Evolutionary conservation across 345 rosid genomes (phyloP).

Genomic region (Citrus reticulata): DNA sequence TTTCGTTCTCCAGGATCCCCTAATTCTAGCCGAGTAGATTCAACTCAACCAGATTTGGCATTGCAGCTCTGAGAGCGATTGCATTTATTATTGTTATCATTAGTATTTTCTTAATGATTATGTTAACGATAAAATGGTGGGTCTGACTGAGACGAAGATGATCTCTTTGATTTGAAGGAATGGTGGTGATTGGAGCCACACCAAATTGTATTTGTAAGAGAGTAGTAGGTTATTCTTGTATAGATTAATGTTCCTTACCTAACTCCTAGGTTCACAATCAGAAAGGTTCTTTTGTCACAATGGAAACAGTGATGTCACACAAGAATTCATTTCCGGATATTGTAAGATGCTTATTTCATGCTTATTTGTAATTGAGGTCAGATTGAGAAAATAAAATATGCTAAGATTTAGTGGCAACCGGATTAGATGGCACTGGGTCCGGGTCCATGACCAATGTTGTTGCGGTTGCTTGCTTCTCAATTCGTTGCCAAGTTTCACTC

Average conservation of each 20-base stretch:
- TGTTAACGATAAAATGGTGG: slow-evolving; percentile 32
- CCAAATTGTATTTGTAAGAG: slow-evolving; percentile 22
- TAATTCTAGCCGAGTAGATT: slow-evolving; percentile 26
- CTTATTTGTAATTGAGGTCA: not conserved
- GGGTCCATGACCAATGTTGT: too few relatives aligned
- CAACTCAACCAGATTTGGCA: slow-evolving; percentile 54
- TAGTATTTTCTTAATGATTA: slow-evolving; percentile 2
- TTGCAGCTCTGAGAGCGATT: slow-evolving; percentile 45
- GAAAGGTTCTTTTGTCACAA: slow-evolving; percentile 19
- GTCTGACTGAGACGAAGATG: slow-evolving; percentile 13
- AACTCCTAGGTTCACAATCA: slow-evolving; percentile 20
- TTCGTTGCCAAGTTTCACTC: too few relatives aligned
- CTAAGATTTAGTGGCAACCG: not conserved
- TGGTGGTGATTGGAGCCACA: slow-evolving; percentile 23
- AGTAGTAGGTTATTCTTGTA: slow-evolving; percentile 34
- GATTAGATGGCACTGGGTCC: too few relatives aligned
- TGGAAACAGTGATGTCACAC: slow-evolving; percentile 18
- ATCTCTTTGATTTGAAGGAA: slow-evolving; percentile 2
- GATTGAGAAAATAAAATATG: not conserved
- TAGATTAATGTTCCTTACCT: slow-evolving; percentile 26
- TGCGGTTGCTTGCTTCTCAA: too few relatives aligned
- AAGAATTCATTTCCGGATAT: slow-evolving; percentile 4
- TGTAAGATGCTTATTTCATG: slow-evolving; percentile 4
- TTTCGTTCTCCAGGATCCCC: slow-evolving; percentile 50
- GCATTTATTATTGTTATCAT: not conserved